Conservation (phyloP, 352 stramenopile genomes). For the Phytophthora pluvialis region DNA sequence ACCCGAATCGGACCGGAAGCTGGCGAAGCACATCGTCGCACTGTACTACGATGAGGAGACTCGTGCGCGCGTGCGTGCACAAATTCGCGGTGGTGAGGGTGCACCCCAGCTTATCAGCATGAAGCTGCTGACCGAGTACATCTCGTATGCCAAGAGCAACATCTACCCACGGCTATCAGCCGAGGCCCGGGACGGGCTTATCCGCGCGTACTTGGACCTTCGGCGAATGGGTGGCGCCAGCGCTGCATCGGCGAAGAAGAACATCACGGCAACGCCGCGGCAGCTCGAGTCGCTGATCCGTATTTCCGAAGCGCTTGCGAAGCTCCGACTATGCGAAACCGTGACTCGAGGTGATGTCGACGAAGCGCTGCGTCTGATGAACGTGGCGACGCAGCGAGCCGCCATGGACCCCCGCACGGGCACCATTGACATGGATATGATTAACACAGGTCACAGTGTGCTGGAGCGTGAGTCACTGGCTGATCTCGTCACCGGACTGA, state of each 20-base stretch:
- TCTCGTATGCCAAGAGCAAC: slow-evolving; percentile 95
- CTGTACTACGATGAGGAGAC: slow-evolving; percentile 94
- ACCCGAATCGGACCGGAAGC: slow-evolving; percentile 92
- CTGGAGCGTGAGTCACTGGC: slow-evolving; percentile 87
- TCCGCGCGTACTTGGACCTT: slow-evolving; percentile 95
- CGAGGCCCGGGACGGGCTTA: slow-evolving; percentile 90
- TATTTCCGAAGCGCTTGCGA: slow-evolving; percentile 96
- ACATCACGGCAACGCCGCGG: slow-evolving; percentile 97
- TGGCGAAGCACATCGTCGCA: slow-evolving; percentile 98
- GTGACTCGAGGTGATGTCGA: slow-evolving; percentile 88
- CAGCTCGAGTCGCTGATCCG: slow-evolving; percentile 99
- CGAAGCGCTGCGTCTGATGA: slow-evolving; percentile 98
- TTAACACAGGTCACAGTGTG: slow-evolving; percentile 94
- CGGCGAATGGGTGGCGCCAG: slow-evolving; percentile 71
- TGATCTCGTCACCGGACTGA: slow-evolving; percentile 63
- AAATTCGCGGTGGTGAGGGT: slow-evolving; percentile 31
- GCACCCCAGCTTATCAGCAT: slow-evolving; percentile 75
- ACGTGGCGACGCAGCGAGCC: slow-evolving; percentile 96
- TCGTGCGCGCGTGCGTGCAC: slow-evolving; percentile 44
- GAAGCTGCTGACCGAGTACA: slow-evolving; percentile 94
- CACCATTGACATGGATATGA: slow-evolving; percentile 99
- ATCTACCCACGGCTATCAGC: slow-evolving; percentile 93
- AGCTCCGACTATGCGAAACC: slow-evolving; percentile 90
- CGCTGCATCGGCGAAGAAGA: slow-evolving; percentile 85
- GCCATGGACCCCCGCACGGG: slow-evolving; percentile 98